Conservation (phyloP, 2,329 filamentous ascomycete species). For the Penicillium brasilianum region DNA sequence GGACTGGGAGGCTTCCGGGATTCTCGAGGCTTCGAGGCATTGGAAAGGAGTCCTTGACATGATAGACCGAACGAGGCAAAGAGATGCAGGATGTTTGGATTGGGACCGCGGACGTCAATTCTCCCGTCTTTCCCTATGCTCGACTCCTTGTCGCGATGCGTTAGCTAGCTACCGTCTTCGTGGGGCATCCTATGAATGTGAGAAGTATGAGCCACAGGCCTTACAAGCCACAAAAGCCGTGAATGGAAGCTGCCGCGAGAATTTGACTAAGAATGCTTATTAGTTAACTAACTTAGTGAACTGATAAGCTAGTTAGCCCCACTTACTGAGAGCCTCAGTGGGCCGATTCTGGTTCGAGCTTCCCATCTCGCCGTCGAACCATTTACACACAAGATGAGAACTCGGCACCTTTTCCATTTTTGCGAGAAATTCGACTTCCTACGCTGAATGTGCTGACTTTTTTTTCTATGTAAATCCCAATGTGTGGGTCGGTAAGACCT, state of each 20-base stretch:
- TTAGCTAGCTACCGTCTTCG: no score
- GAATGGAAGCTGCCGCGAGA: not conserved
- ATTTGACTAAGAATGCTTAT: not conserved
- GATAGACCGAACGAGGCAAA: no score
- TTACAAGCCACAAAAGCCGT: not conserved
- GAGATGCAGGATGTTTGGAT: no score
- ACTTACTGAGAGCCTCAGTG: not conserved
- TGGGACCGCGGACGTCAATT: not conserved
- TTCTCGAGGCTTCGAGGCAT: not conserved
- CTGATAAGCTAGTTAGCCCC: no score
- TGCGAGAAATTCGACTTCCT: not conserved
- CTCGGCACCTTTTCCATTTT: not conserved
- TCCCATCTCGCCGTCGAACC: not conserved
- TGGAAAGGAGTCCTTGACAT: not conserved
- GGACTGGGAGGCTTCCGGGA: not conserved
- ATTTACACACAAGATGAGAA: not conserved
- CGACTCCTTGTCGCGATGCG: not conserved
- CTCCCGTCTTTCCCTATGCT: not conserved
- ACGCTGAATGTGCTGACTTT: no score
- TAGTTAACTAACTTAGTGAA: no score
- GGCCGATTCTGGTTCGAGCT: not conserved
- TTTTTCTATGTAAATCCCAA: no score
- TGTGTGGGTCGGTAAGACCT: no score
- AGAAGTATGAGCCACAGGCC: not conserved
- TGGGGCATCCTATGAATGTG: not conserved